Evolutionary conservation across 306 rosid species (phyloP).

Genomic region (Vicia sativa): DNA sequence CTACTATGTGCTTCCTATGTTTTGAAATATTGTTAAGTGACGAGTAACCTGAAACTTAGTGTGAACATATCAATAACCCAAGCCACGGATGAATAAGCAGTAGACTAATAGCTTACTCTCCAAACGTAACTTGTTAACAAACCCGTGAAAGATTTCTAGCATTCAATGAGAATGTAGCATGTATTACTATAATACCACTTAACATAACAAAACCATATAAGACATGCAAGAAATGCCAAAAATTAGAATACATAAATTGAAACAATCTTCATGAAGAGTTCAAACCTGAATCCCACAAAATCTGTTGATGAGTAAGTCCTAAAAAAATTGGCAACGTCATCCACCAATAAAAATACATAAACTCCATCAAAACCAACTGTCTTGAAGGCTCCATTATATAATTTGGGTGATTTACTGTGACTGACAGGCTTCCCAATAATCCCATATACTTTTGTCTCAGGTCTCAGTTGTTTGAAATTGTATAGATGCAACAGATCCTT

Average conservation of each 20-base stretch:
- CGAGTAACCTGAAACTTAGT: conserved; percentile 16
- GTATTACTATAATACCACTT: conserved; percentile 4
- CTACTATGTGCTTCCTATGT: conserved; percentile 22
- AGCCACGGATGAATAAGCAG: no score
- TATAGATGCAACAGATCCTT: conserved; percentile 69
- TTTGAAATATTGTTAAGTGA: conserved; percentile 4
- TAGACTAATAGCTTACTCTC: no score
- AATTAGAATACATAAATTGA: conserved; percentile 27
- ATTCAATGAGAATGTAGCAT: conserved; percentile 25
- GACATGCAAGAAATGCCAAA: conserved; percentile 28
- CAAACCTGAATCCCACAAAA: conserved; percentile 91
- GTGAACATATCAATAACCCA: no score
- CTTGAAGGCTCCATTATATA: conserved; percentile 79
- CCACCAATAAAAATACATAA: conserved; percentile 80
- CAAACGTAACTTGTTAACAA: no score
- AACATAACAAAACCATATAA: conserved; percentile 22
- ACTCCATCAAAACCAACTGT: conserved; percentile 71
- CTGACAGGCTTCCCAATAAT: conserved; percentile 87
- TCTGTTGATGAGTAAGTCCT: conserved; percentile 75
- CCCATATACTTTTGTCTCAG: conserved; percentile 82
- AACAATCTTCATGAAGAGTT: conserved; percentile 29
- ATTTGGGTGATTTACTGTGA: conserved; percentile 87
- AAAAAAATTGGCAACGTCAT: conserved; percentile 74
- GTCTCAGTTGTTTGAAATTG: conserved; percentile 71
- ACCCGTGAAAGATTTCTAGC: conserved; percentile 31